A percentile compares a stretch with the other conserved stretches of the same genome.
Conservation (phyloP, 1,284 basidiomycete genomes). For the Tilletia setariae region DNA sequence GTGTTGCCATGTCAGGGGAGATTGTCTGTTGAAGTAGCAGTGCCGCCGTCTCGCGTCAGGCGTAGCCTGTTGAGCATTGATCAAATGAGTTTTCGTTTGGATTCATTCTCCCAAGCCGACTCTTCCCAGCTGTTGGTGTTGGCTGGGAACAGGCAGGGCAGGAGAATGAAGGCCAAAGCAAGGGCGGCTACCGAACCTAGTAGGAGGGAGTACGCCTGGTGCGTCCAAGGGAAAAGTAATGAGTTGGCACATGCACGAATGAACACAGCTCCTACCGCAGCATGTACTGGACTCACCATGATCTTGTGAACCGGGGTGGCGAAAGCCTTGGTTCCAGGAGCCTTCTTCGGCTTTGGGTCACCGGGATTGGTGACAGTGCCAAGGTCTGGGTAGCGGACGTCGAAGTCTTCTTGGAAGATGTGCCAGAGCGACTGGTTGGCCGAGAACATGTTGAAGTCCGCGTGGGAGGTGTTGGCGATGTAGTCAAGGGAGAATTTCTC, state of each 20-base stretch:
- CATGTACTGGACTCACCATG: slow-evolving; percentile 19
- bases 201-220: slow-evolving; percentile 35
- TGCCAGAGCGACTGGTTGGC: slow-evolving; percentile 29
- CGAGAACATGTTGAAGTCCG: slow-evolving; percentile 43
- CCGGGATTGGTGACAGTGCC: slow-evolving; percentile 34
- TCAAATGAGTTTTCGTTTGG: slow-evolving; percentile 2
- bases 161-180: slow-evolving; percentile 34
- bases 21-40: too few species aligned
- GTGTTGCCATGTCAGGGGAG: too few species aligned
- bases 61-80: background rate
- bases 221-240: slow-evolving; percentile 8
- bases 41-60: too few species aligned
- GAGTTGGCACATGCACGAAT: background rate
- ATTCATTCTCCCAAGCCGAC: background rate
- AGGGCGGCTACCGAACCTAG: slow-evolving; percentile 33
- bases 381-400: slow-evolving; percentile 29
- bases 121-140: slow-evolving; percentile 20
- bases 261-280: background rate
- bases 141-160: slow-evolving; percentile 44
- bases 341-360: slow-evolving; percentile 26
- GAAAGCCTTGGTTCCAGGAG: slow-evolving; percentile 25
- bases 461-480: slow-evolving; percentile 42
- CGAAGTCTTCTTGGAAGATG: slow-evolving; percentile 31
- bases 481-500: slow-evolving; percentile 40
- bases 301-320: slow-evolving; percentile 46